Conservation (phyloP, 352 stramenopile species). For the Phytophthora fragariaefolia region DNA sequence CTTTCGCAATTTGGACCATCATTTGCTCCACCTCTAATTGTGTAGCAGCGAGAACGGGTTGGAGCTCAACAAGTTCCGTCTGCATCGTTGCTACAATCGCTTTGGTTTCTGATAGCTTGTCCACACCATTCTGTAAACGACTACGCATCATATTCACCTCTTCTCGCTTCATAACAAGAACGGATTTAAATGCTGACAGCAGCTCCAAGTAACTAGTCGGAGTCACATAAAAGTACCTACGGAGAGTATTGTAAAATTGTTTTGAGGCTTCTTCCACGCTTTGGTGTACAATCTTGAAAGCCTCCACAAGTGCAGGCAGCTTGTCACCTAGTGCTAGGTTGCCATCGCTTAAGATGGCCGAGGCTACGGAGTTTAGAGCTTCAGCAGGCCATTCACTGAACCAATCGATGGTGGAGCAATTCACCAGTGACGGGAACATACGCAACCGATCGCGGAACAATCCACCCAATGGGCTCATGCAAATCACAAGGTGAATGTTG, state of each 20-base stretch:
- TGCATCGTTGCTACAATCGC: slow-evolving; percentile 86
- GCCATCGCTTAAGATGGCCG: slow-evolving; percentile 83
- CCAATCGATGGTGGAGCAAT: slow-evolving; percentile 91
- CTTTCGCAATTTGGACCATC: slow-evolving; percentile 91
- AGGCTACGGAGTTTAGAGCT: slow-evolving; percentile 84
- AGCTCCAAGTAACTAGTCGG: slow-evolving; percentile 94
- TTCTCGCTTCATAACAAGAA: slow-evolving; percentile 90
- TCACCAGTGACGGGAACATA: slow-evolving; percentile 91
- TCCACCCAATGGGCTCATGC: slow-evolving; percentile 84
- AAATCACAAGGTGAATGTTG: slow-evolving; percentile 94
- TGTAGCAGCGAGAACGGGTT: slow-evolving; percentile 78
- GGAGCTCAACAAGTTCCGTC: slow-evolving; percentile 80
- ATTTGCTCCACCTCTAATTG: slow-evolving; percentile 89
- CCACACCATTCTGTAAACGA: slow-evolving; percentile 85
- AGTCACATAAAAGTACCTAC: slow-evolving; percentile 94
- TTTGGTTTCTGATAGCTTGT: slow-evolving; percentile 88
- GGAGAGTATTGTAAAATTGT: slow-evolving; percentile 87
- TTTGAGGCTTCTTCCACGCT: slow-evolving; percentile 87
- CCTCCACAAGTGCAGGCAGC: slow-evolving; percentile 61
- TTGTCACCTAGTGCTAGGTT: slow-evolving; percentile 76
- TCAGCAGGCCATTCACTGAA: slow-evolving; percentile 91
- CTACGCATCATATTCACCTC: slow-evolving; percentile 91
- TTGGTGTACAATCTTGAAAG: slow-evolving; percentile 90
- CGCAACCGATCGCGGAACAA: slow-evolving; percentile 83
- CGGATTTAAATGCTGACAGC: slow-evolving; percentile 91